Evolutionary conservation across 2,329 filamentous ascomycete genomes (phyloP), one percentile per base, ranked within the genome.

Genomic region (Ophiocordyceps camponoti-leonardi): DNA sequence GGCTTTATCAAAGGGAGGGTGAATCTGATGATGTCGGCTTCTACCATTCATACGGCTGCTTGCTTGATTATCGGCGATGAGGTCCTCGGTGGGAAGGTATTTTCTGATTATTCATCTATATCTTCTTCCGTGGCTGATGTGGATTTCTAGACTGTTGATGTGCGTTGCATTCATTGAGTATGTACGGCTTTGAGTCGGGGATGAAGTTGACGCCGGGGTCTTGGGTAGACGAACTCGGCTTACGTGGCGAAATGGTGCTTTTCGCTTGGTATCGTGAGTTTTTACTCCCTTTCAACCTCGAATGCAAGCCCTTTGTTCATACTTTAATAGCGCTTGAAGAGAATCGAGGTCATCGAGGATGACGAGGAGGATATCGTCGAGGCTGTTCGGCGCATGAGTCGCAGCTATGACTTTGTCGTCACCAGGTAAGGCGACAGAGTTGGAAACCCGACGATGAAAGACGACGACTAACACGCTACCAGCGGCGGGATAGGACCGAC

Each of bases 51-150:
- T 58, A 95, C 88, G 42, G 92, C 90, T 12, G 90, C 83, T 47
- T 94, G 86, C 62, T 66, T 96, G 51, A 87, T 98, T 49, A 96
- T 98, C 55, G 90, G 90, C n/a, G 90, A 96, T 65, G 90, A 95
- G 63, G 87, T 96, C 6, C 71, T 96, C 4, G 88, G 87, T 20
- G 90, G 92, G 55, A 96, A 96, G 81, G 88, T 86, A 61, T 68
- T 57, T 12, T 2, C n/a, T 22, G 2, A 11, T 19, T 37, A 4
- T 12, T 39, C 7, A 11, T 18, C 16, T 28, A 44, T 42, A 2
- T 37, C 12, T 6, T 41, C 13, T 12, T 19, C 13, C 16, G 16
- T 16, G 10, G 52, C 51, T 56, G 47, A 50, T 42, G 19, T 23
- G 12, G 4, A 12, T 18, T 20, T 19, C 18, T 14, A 65, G 59